Evolutionary conservation across 495 filamentous ascomycete genomes (phyloP).

Genomic region (Evernia prunastri): DNA sequence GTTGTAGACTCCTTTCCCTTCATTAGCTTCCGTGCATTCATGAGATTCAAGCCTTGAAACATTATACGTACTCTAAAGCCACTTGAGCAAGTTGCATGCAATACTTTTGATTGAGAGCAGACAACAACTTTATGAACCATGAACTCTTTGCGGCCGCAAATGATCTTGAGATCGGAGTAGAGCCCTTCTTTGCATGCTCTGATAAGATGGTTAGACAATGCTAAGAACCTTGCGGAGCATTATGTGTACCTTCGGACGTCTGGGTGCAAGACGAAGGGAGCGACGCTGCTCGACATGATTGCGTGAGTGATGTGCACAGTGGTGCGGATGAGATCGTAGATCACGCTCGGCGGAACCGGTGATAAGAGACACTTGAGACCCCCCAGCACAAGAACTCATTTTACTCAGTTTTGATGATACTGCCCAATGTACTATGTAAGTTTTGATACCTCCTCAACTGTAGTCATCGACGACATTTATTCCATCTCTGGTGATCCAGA

Average conservation of each 20-base stretch:
- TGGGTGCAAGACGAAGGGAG: neutral
- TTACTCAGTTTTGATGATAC: no score
- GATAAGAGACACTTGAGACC: no score
- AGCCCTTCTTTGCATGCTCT: constrained; percentile 1
- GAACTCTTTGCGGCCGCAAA: neutral
- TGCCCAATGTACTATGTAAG: neutral
- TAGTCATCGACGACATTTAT: neutral
- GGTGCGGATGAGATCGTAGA: neutral
- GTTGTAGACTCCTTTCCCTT: neutral
- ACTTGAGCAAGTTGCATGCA: neutral
- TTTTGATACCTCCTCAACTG: neutral
- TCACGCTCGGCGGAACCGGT: no score
- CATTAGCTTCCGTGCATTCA: neutral
- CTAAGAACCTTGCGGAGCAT: neutral
- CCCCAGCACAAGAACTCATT: no score
- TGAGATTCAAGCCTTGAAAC: neutral
- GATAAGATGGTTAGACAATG: neutral
- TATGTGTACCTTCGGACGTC: neutral
- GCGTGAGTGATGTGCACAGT: neutral
- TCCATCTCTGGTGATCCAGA: constrained; percentile 6
- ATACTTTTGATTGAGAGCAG: constrained; percentile 11
- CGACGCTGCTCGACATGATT: neutral
- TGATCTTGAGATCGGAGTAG: constrained; percentile 6
- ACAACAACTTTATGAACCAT: constrained; percentile 2
- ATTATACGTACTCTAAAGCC: neutral